phyloP scores from a whole-genome alignment of 1,284 basidiomycete genomes.

The Ceratobasidium theobromae region DNA sequence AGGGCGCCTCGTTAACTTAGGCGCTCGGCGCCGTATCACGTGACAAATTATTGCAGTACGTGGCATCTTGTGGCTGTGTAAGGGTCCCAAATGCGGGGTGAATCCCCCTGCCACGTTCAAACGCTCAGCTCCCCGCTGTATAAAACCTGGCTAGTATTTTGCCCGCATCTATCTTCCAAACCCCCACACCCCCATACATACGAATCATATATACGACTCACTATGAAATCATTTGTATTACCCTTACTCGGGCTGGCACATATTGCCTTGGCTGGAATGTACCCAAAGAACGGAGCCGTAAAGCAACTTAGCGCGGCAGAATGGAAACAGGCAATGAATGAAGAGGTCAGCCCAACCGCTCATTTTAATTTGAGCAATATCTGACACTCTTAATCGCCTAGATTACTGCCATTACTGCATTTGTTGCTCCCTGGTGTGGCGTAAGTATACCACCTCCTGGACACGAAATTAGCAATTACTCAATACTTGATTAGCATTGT shows the following conservation, averaged over 20 bases:
- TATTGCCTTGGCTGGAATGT: constrained; percentile 59
- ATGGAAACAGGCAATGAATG: constrained; percentile 74
- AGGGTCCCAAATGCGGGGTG: background rate
- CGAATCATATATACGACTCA: background rate
- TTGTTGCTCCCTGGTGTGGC: constrained; percentile 88
- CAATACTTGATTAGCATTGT: constrained; percentile 65
- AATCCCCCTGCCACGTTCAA: constrained; percentile 7
- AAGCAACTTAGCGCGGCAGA: constrained; percentile 73
- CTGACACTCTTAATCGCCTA: constrained; percentile 40
- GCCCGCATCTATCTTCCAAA: background rate
- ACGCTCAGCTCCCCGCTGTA: constrained; percentile 6
- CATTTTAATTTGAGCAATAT: background rate
- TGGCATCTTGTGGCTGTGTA: constrained; percentile 25
- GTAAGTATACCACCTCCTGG: constrained; percentile 50
- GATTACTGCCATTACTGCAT: constrained; percentile 79
- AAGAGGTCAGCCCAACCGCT: constrained; percentile 57
- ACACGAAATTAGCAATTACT: background rate
- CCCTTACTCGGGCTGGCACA: constrained; percentile 15
- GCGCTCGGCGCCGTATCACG: constrained; percentile 12
- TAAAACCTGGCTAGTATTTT: constrained; percentile 1
- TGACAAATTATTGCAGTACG: background rate
- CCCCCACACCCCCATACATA: background rate
- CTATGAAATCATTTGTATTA: background rate
- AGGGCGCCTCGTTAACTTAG: constrained; percentile 15
- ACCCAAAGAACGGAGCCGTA: constrained; percentile 66